Conservation (phyloP, 441 rosid genomes). For the Adansonia gregorii region DNA sequence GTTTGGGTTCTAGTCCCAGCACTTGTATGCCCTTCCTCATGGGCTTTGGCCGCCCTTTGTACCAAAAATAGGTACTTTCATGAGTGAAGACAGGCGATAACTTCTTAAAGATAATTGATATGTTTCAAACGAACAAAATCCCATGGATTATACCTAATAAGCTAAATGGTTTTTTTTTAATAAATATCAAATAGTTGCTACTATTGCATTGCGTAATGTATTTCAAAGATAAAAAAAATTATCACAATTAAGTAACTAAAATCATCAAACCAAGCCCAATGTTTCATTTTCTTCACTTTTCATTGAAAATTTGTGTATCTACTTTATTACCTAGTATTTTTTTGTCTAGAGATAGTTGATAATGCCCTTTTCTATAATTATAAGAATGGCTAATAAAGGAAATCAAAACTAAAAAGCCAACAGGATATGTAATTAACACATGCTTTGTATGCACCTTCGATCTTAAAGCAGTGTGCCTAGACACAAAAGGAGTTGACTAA, state of each 20-base stretch:
- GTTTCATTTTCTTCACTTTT: background rate
- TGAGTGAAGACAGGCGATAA: too few relatives aligned
- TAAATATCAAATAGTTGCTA: background rate
- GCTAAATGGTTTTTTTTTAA: background rate
- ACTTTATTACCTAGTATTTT: background rate
- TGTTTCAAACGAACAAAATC: background rate
- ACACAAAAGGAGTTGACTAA: too few relatives aligned
- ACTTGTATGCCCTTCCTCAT: background rate
- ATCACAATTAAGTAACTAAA: background rate
- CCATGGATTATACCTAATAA: background rate
- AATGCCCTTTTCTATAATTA: background rate
- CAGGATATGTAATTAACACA: too few relatives aligned
- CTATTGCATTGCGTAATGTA: background rate
- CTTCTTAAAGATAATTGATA: background rate
- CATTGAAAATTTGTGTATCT: background rate
- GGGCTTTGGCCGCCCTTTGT: background rate
- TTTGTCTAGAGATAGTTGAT: background rate
- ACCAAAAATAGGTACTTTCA: too few relatives aligned
- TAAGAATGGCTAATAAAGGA: background rate
- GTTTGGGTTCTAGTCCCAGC: background rate
- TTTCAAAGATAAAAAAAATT: background rate
- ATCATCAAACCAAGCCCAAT: background rate
- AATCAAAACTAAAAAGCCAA: too few relatives aligned
- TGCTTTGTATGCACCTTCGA: too few relatives aligned
- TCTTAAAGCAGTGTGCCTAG: too few relatives aligned